These are phyloP conservation scores for Zygoascus bituminiphila DNA, from an alignment of 805 yeast species.

Conservation along the genomic window DNA sequence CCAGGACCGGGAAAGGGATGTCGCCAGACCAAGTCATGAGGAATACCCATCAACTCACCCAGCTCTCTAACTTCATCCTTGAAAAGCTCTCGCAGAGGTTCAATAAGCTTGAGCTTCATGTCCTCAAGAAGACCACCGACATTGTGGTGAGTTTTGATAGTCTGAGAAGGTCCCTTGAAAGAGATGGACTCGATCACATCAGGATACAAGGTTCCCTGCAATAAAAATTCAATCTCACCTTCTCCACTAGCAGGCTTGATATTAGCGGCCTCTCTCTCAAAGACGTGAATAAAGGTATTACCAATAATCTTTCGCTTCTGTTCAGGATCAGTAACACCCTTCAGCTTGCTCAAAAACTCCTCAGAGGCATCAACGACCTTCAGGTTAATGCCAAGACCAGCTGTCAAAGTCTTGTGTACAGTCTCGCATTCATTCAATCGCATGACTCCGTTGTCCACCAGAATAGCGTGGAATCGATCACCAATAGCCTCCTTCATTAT, in stretches of 20 bases:
- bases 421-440: slow-evolving; percentile 85
- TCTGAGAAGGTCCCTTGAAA: slow-evolving; percentile 99
- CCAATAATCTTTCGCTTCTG: slow-evolving; percentile 98
- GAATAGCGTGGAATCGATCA: slow-evolving; percentile 95
- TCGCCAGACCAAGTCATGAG: slow-evolving; percentile 97
- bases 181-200: slow-evolving; percentile 98
- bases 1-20: slow-evolving; percentile 99
- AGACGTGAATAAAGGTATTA: slow-evolving; percentile 92
- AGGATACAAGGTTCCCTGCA: slow-evolving; percentile 97
- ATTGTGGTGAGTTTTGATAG: slow-evolving; percentile 98
- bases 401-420: slow-evolving; percentile 83
- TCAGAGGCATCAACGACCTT: slow-evolving; percentile 93
- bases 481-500: slow-evolving; percentile 98
- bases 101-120: slow-evolving; percentile 97
- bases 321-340: slow-evolving; percentile 97
- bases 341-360: slow-evolving; percentile 73
- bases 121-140: slow-evolving; percentile 97
- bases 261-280: slow-evolving; percentile 90
- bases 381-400: slow-evolving; percentile 89
- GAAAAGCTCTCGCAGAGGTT: slow-evolving; percentile 96
- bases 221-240: slow-evolving; percentile 80
- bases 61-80: slow-evolving; percentile 97
- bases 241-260: slow-evolving; percentile 78
- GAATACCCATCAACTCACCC: slow-evolving; percentile 91
- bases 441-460: slow-evolving; percentile 97